phyloP scores from a whole-genome alignment of 2,329 filamentous ascomycete genomes.

The Coniochaeta ligniaria region DNA sequence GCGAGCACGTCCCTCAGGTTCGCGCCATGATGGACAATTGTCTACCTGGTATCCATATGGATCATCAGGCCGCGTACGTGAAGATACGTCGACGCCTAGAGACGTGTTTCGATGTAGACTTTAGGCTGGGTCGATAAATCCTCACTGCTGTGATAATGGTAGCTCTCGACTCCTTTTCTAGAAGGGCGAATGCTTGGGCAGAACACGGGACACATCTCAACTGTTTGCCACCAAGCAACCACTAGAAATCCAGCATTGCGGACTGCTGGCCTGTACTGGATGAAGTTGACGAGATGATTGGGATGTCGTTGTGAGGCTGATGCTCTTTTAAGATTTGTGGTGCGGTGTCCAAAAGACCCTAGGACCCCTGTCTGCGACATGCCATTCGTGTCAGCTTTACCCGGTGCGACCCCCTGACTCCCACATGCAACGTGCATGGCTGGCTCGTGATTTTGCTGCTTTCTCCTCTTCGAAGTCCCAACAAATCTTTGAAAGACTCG shows the following conservation, averaged over 20 bases:
- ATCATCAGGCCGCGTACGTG: background rate
- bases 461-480: background rate
- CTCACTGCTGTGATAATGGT: background rate
- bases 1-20: background rate
- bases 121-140: too few relatives aligned
- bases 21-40: background rate
- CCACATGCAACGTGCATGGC: background rate
- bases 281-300: background rate
- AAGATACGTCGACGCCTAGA: background rate
- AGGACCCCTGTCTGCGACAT: background rate
- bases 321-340: background rate
- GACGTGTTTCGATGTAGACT: background rate
- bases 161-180: background rate
- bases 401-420: slow-evolving; percentile 2
- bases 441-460: background rate
- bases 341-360: background rate
- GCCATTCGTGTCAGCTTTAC: slow-evolving; percentile 1
- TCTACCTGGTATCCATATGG: background rate
- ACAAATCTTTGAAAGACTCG: background rate
- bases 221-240: background rate
- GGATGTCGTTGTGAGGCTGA: background rate
- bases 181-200: background rate
- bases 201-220: background rate
- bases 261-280: background rate
- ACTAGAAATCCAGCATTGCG: background rate